These are phyloP conservation scores for Termitomyces sp. DNA, from an alignment of 768 basidiomycete species.

Conservation along the genomic window DNA sequence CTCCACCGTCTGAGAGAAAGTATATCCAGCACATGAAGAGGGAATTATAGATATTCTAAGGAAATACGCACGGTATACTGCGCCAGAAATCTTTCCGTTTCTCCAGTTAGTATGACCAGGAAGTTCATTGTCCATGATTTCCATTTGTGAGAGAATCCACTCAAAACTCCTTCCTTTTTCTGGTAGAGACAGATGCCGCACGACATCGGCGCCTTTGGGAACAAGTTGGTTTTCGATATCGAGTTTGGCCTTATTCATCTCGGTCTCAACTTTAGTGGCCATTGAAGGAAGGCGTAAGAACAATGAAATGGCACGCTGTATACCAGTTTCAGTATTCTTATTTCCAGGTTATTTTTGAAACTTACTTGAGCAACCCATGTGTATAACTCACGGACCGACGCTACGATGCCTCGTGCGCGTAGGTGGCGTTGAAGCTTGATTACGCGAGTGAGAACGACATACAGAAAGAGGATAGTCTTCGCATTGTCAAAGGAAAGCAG, in stretches of 20 bases:
- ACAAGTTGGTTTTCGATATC: slow-evolving; percentile 69
- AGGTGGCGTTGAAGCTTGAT: slow-evolving; percentile 60
- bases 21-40: no score
- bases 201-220: slow-evolving; percentile 57
- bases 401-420: slow-evolving; percentile 54
- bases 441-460: slow-evolving; percentile 48
- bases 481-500: slow-evolving; percentile 38
- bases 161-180: slow-evolving; percentile 58
- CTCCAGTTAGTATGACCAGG: slow-evolving; percentile 51
- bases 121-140: slow-evolving; percentile 67
- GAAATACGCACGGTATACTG: slow-evolving; percentile 71
- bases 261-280: slow-evolving; percentile 53
- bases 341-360: background rate
- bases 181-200: slow-evolving; percentile 66
- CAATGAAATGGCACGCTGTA: slow-evolving; percentile 54
- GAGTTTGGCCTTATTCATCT: slow-evolving; percentile 61
- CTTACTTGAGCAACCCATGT: slow-evolving; percentile 49
- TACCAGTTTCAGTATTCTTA: background rate
- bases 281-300: slow-evolving; percentile 59
- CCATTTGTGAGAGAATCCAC: slow-evolving; percentile 79
- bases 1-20: no score
- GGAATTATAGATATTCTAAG: background rate
- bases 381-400: slow-evolving; percentile 50
- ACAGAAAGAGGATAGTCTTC: slow-evolving; percentile 57
- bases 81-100: slow-evolving; percentile 76